phyloP scores from a whole-genome alignment of 2,329 filamentous ascomycete species.

The Ophiocordyceps camponoti-leonardi region DNA sequence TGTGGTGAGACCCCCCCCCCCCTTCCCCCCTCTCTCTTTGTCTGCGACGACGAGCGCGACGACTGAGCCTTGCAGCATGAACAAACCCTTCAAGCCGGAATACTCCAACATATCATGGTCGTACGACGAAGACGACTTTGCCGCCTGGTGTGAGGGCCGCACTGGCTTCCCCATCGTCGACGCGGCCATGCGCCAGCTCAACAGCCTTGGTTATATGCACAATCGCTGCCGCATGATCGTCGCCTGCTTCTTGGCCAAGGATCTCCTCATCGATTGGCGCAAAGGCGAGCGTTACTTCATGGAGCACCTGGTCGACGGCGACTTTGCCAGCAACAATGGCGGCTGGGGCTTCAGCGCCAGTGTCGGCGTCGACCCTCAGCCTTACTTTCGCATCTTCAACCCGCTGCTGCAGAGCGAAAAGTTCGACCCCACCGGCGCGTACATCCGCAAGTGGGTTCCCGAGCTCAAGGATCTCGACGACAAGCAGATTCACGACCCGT shows the following conservation, averaged over 20 bases:
- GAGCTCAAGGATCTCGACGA: slow-evolving; percentile 49
- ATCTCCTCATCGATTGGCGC: slow-evolving; percentile 69
- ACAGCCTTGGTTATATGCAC: slow-evolving; percentile 58
- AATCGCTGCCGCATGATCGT: slow-evolving; percentile 76
- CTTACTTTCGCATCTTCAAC: slow-evolving; percentile 85
- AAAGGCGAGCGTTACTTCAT: slow-evolving; percentile 72
- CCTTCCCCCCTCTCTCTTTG: neutral
- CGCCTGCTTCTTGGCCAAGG: slow-evolving; percentile 65
- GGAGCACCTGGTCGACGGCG: slow-evolving; percentile 62
- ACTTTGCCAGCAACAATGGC: slow-evolving; percentile 62
- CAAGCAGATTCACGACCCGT: slow-evolving; percentile 67
- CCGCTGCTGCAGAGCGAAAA: slow-evolving; percentile 71
- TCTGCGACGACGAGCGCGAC: neutral
- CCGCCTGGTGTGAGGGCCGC: slow-evolving; percentile 54
- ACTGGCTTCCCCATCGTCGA: slow-evolving; percentile 77
- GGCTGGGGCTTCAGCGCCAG: slow-evolving; percentile 41
- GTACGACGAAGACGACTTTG: slow-evolving; percentile 51
- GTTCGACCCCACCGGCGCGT: slow-evolving; percentile 63
- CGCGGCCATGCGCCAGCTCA: slow-evolving; percentile 68
- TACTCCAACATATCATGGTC: slow-evolving; percentile 75
- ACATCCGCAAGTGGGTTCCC: slow-evolving; percentile 68
- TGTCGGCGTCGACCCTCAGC: slow-evolving; percentile 68
- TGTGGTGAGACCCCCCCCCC: slow-evolving; percentile 54
- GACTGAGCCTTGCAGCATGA: slow-evolving; percentile 22
- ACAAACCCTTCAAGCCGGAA: slow-evolving; percentile 57